Conservation (phyloP, 352 stramenopile genomes). For the Halophytophthora batemanensis region DNA sequence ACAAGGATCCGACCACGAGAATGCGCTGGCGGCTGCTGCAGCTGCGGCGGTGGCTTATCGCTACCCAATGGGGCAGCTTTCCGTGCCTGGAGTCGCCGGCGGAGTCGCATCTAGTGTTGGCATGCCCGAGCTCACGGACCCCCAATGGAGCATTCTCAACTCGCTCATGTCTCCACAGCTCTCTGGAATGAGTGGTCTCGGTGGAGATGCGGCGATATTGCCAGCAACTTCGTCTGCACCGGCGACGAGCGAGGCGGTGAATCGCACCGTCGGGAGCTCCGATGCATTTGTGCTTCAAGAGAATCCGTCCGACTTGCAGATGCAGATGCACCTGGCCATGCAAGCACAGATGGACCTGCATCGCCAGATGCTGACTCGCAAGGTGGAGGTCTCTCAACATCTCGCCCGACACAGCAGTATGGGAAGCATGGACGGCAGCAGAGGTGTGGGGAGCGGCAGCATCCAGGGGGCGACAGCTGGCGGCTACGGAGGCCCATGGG, state of each 20-base stretch:
- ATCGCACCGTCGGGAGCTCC: conserved; percentile 10
- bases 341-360: conserved; percentile 88
- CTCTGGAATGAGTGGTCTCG: conserved; percentile 25
- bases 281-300: conserved; percentile 63
- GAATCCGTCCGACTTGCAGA: conserved; percentile 56
- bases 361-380: conserved; percentile 84
- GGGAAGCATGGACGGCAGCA: conserved; percentile 13
- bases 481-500: background rate
- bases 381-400: conserved; percentile 79
- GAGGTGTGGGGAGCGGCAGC: background rate
- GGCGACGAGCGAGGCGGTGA: conserved; percentile 31
- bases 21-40: conserved; percentile 24
- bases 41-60: conserved; percentile 35
- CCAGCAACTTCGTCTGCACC: conserved; percentile 9
- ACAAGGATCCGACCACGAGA: conserved; percentile 20
- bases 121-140: conserved; percentile 53
- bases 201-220: conserved; percentile 18
- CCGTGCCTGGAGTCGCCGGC: conserved; percentile 11
- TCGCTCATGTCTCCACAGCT: conserved; percentile 79
- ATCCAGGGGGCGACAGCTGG: background rate
- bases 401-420: conserved; percentile 32
- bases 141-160: conserved; percentile 76
- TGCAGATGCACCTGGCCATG: conserved; percentile 87
- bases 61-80: conserved; percentile 31
- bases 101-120: background rate